Evolutionary conservation across 176 grass and related monocot genomes (phyloP).

Genomic region (Hordeum marinum): DNA sequence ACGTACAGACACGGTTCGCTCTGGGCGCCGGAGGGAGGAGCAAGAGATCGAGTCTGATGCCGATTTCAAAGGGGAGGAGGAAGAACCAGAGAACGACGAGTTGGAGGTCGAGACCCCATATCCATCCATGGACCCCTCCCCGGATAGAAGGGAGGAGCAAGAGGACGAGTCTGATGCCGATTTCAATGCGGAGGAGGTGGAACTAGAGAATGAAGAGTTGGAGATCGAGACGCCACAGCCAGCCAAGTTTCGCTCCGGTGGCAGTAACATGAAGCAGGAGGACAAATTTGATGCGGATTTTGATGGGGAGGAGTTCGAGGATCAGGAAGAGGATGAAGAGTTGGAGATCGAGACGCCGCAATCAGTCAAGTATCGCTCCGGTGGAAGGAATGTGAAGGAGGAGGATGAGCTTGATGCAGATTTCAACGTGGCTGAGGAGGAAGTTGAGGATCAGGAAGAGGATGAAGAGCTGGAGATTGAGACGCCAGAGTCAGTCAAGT

Average conservation of each 20-base stretch:
- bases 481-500: neutral
- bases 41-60: neutral
- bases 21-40: neutral
- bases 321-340: slow-evolving; percentile 27
- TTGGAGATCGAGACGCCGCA: neutral
- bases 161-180: neutral
- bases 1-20: neutral
- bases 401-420: neutral
- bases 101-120: neutral
- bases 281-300: neutral
- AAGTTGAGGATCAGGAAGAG: neutral
- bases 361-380: neutral
- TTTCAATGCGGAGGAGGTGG: neutral
- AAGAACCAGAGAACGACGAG: slow-evolving; percentile 18
- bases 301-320: neutral
- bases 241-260: neutral
- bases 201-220: slow-evolving; percentile 21
- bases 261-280: neutral
- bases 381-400: neutral
- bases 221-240: neutral
- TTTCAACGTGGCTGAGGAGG: neutral
- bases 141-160: neutral
- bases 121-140: too few species aligned
- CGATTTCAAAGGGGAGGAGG: neutral
- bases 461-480: slow-evolving; percentile 18